A percentile compares a stretch with the other conserved stretches of the same genome.
Conservation (phyloP, 768 basidiomycete species). For the Boletus sp. region DNA sequence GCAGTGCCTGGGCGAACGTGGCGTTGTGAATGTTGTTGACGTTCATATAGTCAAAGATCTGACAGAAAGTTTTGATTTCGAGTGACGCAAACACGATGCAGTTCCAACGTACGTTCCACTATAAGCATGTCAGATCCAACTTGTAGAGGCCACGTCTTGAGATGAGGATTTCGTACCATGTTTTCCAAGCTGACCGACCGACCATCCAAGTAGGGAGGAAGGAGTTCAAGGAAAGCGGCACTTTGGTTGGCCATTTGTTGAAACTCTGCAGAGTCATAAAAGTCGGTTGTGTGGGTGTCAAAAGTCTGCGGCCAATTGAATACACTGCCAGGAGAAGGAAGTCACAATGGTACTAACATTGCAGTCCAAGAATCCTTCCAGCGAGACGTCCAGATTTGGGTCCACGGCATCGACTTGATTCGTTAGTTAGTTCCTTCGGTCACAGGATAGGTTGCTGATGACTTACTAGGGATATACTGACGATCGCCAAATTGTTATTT, state of each 20-base stretch:
- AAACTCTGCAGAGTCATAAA: conserved; percentile 57
- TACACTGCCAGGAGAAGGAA: background rate
- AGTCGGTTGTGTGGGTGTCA: conserved; percentile 40
- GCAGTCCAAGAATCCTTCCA: conserved; percentile 68
- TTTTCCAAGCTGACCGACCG: conserved; percentile 51
- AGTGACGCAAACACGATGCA: background rate
- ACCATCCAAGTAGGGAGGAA: conserved; percentile 53
- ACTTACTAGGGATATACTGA: conserved; percentile 42
- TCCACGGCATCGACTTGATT: conserved; percentile 59
- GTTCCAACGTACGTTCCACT: conserved; percentile 45
- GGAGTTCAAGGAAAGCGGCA: conserved; percentile 44
- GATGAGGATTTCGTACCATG: conserved; percentile 42
- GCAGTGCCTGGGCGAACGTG: conserved; percentile 46
- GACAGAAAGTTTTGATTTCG: background rate
- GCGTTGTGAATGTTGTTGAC: conserved; percentile 66
- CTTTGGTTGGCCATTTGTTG: conserved; percentile 41
- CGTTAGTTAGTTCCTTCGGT: conserved; percentile 4
- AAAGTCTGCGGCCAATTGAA: conserved; percentile 40
- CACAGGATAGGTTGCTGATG: background rate
- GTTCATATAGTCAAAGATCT: conserved; percentile 75
- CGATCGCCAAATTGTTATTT: background rate
- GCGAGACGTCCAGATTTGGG: conserved; percentile 54
- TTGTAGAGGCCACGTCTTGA: background rate
- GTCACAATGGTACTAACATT: conserved; percentile 34
- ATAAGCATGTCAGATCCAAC: conserved; percentile 3